Evolutionary conservation across 768 basidiomycete genomes (phyloP).

Genomic region (Tremella fuciformis): DNA sequence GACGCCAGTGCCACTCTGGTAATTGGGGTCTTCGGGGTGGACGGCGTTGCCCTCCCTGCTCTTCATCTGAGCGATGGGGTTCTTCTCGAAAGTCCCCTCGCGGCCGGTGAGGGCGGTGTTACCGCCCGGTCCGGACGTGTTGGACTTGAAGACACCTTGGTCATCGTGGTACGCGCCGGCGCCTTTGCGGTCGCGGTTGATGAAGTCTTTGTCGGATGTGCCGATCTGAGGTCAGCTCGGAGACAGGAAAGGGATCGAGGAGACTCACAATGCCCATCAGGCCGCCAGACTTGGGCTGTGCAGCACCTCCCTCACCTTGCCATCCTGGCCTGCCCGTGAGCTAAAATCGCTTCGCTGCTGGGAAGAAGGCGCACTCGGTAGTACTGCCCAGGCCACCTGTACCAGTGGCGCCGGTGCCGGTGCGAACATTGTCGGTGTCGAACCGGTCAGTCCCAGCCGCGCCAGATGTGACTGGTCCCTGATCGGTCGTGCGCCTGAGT

Average conservation of each 20-base stretch:
- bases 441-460: constrained; percentile 43
- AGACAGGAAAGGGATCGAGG: background rate
- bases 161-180: constrained; percentile 38
- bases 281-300: constrained; percentile 13
- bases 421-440: constrained; percentile 23
- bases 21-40: constrained; percentile 2
- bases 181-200: constrained; percentile 29
- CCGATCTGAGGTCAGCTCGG: constrained; percentile 21
- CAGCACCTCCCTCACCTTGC: background rate
- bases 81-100: constrained; percentile 32
- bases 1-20: background rate
- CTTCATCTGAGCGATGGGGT: constrained; percentile 39
- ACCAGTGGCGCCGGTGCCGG: constrained; percentile 12
- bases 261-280: constrained; percentile 10
- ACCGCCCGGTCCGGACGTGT: constrained; percentile 33
- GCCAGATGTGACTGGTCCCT: constrained; percentile 30
- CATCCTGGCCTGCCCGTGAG: background rate
- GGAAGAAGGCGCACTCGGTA: too few species aligned
- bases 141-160: constrained; percentile 27
- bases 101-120: constrained; percentile 42
- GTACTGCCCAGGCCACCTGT: constrained; percentile 5
- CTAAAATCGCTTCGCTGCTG: background rate
- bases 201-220: constrained; percentile 42
- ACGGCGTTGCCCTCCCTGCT: background rate
- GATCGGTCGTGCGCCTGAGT: background rate